Evolutionary conservation across 768 basidiomycete genomes (phyloP).

Genomic region (Xerocomellus chrysenteron): DNA sequence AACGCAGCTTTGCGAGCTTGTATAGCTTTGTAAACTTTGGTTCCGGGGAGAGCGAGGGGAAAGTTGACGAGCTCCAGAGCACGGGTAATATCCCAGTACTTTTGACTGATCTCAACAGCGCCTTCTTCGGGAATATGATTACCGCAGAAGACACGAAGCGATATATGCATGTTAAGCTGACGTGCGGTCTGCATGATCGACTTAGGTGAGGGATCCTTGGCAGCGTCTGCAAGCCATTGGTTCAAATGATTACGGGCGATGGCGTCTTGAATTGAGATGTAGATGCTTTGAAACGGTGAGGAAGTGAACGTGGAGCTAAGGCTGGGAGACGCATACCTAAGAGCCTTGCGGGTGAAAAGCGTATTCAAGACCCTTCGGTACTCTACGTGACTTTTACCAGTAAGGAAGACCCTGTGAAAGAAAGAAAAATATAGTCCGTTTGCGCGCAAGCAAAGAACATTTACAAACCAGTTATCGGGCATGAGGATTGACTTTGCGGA

Average conservation of each 20-base stretch:
- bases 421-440: background rate
- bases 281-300: slow-evolving; percentile 52
- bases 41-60: slow-evolving; percentile 91
- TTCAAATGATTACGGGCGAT: slow-evolving; percentile 76
- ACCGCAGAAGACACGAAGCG: slow-evolving; percentile 94
- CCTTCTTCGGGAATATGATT: slow-evolving; percentile 81
- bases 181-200: slow-evolving; percentile 91
- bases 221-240: slow-evolving; percentile 65
- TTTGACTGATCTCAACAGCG: slow-evolving; percentile 78
- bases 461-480: slow-evolving; percentile 79
- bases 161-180: slow-evolving; percentile 95
- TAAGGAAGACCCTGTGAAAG: slow-evolving; percentile 86
- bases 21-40: slow-evolving; percentile 92
- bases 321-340: slow-evolving; percentile 54
- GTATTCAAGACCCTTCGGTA: slow-evolving; percentile 89
- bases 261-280: slow-evolving; percentile 78
- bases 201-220: slow-evolving; percentile 45
- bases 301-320: background rate
- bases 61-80: slow-evolving; percentile 99
- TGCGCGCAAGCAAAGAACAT: background rate
- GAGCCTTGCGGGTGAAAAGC: slow-evolving; percentile 92
- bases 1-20: slow-evolving; percentile 86
- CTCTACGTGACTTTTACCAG: slow-evolving; percentile 88
- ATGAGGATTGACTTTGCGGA: slow-evolving; percentile 85
- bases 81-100: slow-evolving; percentile 94